Conservation (phyloP, 2,329 filamentous ascomycete species). For the Botrytis medusae region DNA sequence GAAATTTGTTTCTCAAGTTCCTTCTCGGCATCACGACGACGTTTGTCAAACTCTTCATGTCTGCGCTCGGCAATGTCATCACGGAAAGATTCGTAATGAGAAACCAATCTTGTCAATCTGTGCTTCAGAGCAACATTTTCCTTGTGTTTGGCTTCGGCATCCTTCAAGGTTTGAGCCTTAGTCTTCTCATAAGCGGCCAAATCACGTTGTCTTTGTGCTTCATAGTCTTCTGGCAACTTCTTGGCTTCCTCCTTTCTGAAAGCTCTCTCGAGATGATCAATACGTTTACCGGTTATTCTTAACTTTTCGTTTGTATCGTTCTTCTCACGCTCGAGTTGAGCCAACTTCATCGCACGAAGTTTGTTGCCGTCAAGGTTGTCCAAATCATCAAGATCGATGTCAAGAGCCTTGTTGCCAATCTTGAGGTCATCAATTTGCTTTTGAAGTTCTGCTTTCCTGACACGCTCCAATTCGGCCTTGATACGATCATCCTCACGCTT, state of each 20-base stretch:
- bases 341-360: conserved; percentile 91
- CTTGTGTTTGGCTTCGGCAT: conserved; percentile 84
- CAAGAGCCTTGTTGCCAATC: conserved; percentile 72
- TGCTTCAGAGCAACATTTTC: conserved; percentile 92
- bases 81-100: conserved; percentile 82
- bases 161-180: conserved; percentile 74
- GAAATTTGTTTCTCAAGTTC: conserved; percentile 92
- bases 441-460: conserved; percentile 90
- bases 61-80: conserved; percentile 80
- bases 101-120: conserved; percentile 80
- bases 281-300: conserved; percentile 87
- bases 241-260: conserved; percentile 95
- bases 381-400: conserved; percentile 77
- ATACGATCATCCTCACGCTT: conserved; percentile 85
- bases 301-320: conserved; percentile 91
- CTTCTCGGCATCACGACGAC: conserved; percentile 84
- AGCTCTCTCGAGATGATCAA: conserved; percentile 95
- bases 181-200: conserved; percentile 75
- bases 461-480: conserved; percentile 83
- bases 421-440: conserved; percentile 90
- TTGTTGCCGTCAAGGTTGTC: conserved; percentile 85
- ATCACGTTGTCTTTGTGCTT: conserved; percentile 76
- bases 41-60: conserved; percentile 93
- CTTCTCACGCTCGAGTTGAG: conserved; percentile 96
- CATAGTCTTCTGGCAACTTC: conserved; percentile 84